Evolutionary conservation across 257 asterid species (phyloP), one percentile per base, ranked within the genome.

Genomic region (Paraleonurus japonicus): DNA sequence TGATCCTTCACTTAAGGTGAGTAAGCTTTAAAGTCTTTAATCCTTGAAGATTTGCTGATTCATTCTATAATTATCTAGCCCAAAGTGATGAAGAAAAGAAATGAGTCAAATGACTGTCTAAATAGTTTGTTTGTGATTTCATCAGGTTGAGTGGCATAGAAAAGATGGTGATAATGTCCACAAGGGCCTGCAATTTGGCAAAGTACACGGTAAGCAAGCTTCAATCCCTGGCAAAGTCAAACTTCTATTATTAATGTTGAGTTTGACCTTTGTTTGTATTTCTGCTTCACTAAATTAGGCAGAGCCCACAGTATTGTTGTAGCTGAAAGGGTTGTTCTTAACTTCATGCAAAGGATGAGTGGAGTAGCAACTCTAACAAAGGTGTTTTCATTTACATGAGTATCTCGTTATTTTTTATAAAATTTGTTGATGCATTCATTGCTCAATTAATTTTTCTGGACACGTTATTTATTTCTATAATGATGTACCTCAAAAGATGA

Each of bases 331-430:
- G 96, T 95, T 71, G 99, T 89, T 55, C 99, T 92, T 70, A 95
- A 95, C 79, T 95, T 95, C 76, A 95, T 95, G 97, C 98, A 95
- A 85, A 84, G 99, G 74, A 95, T 95, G 99, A 95, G 99, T 70
- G 99, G 99, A 83, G 84, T 95, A 69, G 98, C 99, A 47, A 95
- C 98, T 80, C 89, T 95, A 62, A 89, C 98, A 51, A 88, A 88
- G 97, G 97, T 95, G 63, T 45, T 77, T 65, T 66, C 62, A 15
- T 62, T 28, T n/a, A n/a, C 60, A 72, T 11, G 27, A 63, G 27
- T 60, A 17, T 37, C 54, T 70, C 3, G 0, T 55, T 54, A 32
- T 57, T 26, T 32, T 43, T n/a, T 28, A 65, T 47, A 43, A 23
- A 32, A 16, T 30, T 23, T 69, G 12, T 75, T 16, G 23, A 51